Evolutionary conservation across 805 yeast species (phyloP), one percentile per base, ranked within the genome.

Genomic region (Ogataea minuta): DNA sequence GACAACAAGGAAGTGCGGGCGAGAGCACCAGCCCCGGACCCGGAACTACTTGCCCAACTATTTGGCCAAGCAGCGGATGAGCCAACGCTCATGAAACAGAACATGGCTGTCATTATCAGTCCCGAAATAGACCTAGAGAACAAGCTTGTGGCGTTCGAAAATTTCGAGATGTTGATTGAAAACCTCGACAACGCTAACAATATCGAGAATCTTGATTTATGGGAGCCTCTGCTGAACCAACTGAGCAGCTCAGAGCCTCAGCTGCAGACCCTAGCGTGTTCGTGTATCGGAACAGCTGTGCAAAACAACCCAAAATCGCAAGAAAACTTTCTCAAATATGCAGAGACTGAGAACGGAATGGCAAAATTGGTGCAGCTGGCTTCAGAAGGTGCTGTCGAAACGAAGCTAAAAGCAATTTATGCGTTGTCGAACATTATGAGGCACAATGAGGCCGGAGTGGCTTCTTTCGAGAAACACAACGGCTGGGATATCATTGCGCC

Each of bases 111-210:
- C 8, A 77, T 84, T 4, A 55, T 64, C 2, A 70, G 76, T 52
- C 74, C 77, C 6, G 83, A 79, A 33, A 77, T 79, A 3, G 74
- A 74, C 6, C 51, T 75, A 15, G 91, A 84, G 28, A 72, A 72
- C 51, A 84, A 83, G 52, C 68, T 81, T 36, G 74, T 76, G 7
- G 95, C 97, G 0, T 74, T 89, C 44, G 97, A 91, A 49, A 87
- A 88, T 59, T 84, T 91, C 54, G 96, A 91, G 60, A 88, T 90
- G 91, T 68, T 91, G 36, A 82, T 93, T 34, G 98, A 91, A 58
- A 89, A 89, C 54, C 63, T 91, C 44, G 98, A 93, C 62, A 93
- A 93, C 60, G 98, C 98, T 16, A 90, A 91, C 63, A 88, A 88
- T 54, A 81, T 91, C 49, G 91, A 85, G 48, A 84, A 83, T 52